These are phyloP conservation scores for Dothistroma pini DNA, from an alignment of 2,329 filamentous ascomycete genomes.

Conservation along the genomic window DNA sequence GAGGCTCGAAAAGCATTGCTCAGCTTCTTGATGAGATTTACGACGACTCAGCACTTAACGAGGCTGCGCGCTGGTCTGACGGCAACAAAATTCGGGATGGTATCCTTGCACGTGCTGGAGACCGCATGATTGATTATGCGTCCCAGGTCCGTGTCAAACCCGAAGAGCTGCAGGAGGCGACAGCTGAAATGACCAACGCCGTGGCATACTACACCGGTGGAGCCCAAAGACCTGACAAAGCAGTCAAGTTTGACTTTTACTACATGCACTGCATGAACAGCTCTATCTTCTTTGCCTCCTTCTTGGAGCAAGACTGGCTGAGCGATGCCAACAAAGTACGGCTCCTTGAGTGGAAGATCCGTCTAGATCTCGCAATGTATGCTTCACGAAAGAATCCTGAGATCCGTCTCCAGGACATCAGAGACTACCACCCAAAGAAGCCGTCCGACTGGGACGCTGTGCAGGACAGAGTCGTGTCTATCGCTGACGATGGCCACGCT, in stretches of 20 bases:
- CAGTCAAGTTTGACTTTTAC: constrained; percentile 78
- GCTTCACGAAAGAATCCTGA: constrained; percentile 62
- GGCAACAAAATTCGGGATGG: constrained; percentile 66
- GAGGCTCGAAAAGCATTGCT: constrained; percentile 43
- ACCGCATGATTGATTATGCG: constrained; percentile 61
- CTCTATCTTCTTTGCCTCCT: constrained; percentile 66
- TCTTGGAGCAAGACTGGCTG: constrained; percentile 62
- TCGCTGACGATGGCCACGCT: constrained; percentile 75
- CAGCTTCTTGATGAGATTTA: constrained; percentile 61
- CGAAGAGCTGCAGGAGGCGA: constrained; percentile 55
- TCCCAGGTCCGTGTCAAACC: constrained; percentile 50
- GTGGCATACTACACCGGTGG: constrained; percentile 57
- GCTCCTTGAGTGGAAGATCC: constrained; percentile 77
- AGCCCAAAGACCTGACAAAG: constrained; percentile 61
- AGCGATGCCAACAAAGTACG: constrained; percentile 59
- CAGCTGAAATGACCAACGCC: constrained; percentile 68
- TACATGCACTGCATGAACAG: constrained; percentile 67
- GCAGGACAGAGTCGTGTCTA: constrained; percentile 44
- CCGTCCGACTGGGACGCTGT: constrained; percentile 42
- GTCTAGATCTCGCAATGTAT: constrained; percentile 71
- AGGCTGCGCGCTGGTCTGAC: constrained; percentile 52
- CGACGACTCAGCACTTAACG: constrained; percentile 54
- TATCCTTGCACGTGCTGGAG: constrained; percentile 58
- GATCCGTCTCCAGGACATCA: constrained; percentile 58
- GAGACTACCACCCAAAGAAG: constrained; percentile 54